phyloP scores from a whole-genome alignment of 306 rosid species.

The Citrullus amarus region DNA sequence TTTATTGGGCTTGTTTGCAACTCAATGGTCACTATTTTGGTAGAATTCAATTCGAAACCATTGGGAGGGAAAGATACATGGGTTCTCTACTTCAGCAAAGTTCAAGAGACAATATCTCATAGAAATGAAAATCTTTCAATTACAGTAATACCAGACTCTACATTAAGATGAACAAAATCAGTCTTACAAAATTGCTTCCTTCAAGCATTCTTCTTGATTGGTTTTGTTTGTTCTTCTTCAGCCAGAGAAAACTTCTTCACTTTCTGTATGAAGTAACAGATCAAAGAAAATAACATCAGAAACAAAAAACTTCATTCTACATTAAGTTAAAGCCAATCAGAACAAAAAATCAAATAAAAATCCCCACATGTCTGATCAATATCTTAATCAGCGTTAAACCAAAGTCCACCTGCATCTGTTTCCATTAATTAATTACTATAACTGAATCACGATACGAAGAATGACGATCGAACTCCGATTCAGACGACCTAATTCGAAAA shows the following conservation, averaged over 20 bases:
- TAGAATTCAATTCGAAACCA: neutral
- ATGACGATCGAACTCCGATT: neutral
- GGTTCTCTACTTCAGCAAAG: neutral
- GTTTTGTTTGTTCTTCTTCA: conserved; percentile 37
- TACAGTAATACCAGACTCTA: neutral
- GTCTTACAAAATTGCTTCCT: conserved; percentile 9
- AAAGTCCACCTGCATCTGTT: no score
- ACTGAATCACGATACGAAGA: neutral
- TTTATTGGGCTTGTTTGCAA: neutral
- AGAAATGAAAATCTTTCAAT: neutral
- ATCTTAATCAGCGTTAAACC: neutral
- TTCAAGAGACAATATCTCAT: neutral
- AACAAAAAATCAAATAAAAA: neutral
- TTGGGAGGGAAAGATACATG: neutral
- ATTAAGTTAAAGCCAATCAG: neutral
- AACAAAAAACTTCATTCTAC: neutral
- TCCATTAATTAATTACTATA: no score
- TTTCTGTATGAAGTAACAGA: conserved; percentile 37
- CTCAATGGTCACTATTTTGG: neutral
- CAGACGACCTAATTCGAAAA: neutral
- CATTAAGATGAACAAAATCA: neutral
- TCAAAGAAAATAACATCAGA: neutral
- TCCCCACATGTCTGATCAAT: neutral
- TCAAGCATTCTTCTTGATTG: conserved; percentile 34
- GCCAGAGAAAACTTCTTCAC: conserved; percentile 74